phyloP scores from a whole-genome alignment of 257 asterid species.

The Capsicum chinense region DNA sequence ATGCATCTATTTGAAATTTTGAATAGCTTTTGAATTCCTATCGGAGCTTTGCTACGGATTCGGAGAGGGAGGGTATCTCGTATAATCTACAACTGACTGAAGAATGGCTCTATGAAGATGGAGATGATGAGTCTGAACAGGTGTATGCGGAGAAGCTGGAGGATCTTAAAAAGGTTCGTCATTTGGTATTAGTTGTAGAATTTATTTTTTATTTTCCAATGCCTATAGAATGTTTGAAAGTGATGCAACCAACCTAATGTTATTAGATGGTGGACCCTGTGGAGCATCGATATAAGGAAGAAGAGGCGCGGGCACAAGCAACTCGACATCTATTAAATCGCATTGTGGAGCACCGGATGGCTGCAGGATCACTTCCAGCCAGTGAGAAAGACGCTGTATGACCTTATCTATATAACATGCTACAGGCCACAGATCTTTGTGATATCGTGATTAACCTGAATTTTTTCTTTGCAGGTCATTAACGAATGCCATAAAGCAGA shows the following conservation, averaged over 20 bases:
- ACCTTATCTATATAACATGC: slow-evolving; percentile 32
- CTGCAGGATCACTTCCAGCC: slow-evolving; percentile 67
- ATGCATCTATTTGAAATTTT: slow-evolving; percentile 22
- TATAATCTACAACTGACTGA: slow-evolving; percentile 77
- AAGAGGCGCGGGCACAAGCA: slow-evolving; percentile 74
- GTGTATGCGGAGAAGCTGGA: slow-evolving; percentile 69
- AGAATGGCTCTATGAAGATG: slow-evolving; percentile 97
- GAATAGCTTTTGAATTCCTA: slow-evolving; percentile 70
- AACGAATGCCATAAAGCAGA: slow-evolving; percentile 80
- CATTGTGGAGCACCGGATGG: slow-evolving; percentile 64
- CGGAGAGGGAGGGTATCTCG: slow-evolving; percentile 74
- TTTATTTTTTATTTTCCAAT: background rate
- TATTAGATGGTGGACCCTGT: slow-evolving; percentile 83
- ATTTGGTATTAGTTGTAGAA: slow-evolving; percentile 18
- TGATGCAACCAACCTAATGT: slow-evolving; percentile 22
- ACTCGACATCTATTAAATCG: slow-evolving; percentile 57
- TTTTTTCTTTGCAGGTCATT: slow-evolving; percentile 58
- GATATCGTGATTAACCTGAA: slow-evolving; percentile 22
- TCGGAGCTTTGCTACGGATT: slow-evolving; percentile 80
- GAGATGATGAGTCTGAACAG: slow-evolving; percentile 88
- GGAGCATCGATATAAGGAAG: slow-evolving; percentile 81
- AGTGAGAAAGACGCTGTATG: slow-evolving; percentile 73
- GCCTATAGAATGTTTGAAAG: slow-evolving; percentile 1
- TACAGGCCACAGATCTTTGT: background rate
- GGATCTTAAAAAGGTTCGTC: slow-evolving; percentile 72